Percentiles rank a stretch among this genome's conserved stretches.
These are phyloP conservation scores for Colletotrichum gloeosporioides DNA, from an alignment of 2,329 filamentous ascomycete species.

Conservation along the genomic window DNA sequence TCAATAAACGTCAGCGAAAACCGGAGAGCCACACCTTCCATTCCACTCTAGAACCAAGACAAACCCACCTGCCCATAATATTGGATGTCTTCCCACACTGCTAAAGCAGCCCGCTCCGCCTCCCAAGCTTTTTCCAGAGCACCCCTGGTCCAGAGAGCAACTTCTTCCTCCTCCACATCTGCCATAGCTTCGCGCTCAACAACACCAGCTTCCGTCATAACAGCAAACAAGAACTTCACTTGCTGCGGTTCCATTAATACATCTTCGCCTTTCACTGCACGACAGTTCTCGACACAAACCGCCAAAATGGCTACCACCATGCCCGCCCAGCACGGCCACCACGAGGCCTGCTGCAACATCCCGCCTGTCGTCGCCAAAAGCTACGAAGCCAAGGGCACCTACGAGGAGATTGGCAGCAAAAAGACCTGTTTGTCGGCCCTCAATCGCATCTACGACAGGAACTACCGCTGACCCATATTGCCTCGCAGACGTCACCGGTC, in stretches of 20 bases:
- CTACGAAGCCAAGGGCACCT: constrained; percentile 61
- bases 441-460: neutral
- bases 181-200: neutral
- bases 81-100: neutral
- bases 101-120: constrained; percentile 3
- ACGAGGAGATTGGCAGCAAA: constrained; percentile 59
- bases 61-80: neutral
- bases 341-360: constrained; percentile 62
- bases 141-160: neutral
- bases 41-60: neutral
- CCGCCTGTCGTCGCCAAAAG: constrained; percentile 61
- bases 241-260: neutral
- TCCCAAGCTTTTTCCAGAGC: constrained; percentile 6
- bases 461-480: neutral
- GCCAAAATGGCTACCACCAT: constrained; percentile 51
- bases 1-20: neutral
- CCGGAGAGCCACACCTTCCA: neutral
- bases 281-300: neutral
- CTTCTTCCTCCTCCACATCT: neutral
- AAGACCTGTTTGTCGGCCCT: constrained; percentile 49
- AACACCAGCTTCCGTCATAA: neutral
- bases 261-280: neutral
- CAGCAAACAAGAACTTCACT: neutral
- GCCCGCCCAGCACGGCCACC: constrained; percentile 58
- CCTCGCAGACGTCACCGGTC: constrained; percentile 52